These are phyloP conservation scores for Teunomyces aglyptinius DNA, from an alignment of 805 yeast species.

Conservation along the genomic window DNA sequence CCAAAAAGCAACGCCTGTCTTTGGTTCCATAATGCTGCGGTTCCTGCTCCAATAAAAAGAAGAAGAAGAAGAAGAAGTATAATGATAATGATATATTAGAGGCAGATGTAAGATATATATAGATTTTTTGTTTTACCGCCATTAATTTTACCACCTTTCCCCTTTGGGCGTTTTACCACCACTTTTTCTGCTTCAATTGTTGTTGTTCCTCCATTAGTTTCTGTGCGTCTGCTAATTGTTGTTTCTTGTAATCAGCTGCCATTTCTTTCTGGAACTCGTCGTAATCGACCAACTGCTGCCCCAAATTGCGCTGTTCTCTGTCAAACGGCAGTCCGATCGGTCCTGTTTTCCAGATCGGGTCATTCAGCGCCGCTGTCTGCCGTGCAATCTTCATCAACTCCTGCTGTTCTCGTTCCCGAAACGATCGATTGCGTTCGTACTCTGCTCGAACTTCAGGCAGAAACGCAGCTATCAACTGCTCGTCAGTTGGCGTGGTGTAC, in stretches of 20 bases:
- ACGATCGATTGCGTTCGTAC: constrained; percentile 60
- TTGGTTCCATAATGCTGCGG: constrained; percentile 2
- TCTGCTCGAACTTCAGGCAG: constrained; percentile 83
- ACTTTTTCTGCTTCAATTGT: constrained; percentile 12
- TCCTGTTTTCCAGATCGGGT: constrained; percentile 84
- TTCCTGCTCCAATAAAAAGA: background rate
- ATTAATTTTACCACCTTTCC: too few species aligned
- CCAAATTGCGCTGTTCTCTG: constrained; percentile 35
- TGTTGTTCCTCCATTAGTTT: constrained; percentile 29
- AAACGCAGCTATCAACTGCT: constrained; percentile 64
- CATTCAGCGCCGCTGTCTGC: constrained; percentile 62
- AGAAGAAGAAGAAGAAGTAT: too few species aligned
- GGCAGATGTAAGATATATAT: too few species aligned
- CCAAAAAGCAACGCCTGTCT: constrained; percentile 33
- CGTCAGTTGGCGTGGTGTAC: constrained; percentile 83
- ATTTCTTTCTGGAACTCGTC: constrained; percentile 47
- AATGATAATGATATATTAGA: too few species aligned
- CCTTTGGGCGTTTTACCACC: background rate
- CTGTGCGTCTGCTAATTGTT: constrained; percentile 32
- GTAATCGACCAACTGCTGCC: constrained; percentile 39
- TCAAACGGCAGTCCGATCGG: constrained; percentile 69
- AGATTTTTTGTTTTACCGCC: too few species aligned
- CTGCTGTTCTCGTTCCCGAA: constrained; percentile 67
- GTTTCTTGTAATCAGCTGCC: constrained; percentile 40
- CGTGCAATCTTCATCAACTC: constrained; percentile 66